phyloP scores from a whole-genome alignment of 73 alveolate species.

The Uronychia binucleata region DNA sequence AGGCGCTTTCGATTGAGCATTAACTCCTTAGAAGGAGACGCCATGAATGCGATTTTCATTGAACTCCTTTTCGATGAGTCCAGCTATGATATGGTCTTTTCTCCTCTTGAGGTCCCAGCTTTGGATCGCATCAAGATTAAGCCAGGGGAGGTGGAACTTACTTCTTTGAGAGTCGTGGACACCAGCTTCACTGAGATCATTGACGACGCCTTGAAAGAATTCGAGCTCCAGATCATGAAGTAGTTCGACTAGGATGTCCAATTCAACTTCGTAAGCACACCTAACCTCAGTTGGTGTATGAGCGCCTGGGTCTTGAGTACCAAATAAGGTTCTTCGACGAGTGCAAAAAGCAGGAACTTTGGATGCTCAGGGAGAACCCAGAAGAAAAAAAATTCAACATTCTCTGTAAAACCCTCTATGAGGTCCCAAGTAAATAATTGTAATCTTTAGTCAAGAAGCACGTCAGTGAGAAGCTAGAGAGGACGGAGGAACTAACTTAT shows the following conservation, averaged over 20 bases:
- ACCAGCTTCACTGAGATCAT: background rate
- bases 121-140: background rate
- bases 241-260: background rate
- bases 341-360: constrained; percentile 3
- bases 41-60: constrained; percentile 9
- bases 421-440: background rate
- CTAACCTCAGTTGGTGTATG: constrained; percentile 4
- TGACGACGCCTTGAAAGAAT: background rate
- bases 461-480: background rate
- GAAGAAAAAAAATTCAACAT: background rate
- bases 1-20: background rate
- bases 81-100: background rate
- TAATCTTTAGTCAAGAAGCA: background rate
- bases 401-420: background rate
- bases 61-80: background rate
- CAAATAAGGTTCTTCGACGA: background rate
- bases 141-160: background rate
- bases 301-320: background rate
- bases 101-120: background rate
- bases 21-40: constrained; percentile 5
- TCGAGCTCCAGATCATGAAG: background rate
- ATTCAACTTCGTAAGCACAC: constrained; percentile 1
- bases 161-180: background rate
- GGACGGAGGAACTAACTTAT: background rate
- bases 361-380: background rate